Evolutionary conservation across 1,284 basidiomycete species (phyloP).

Genomic region (Cutaneotrichosporon cavernicola): DNA sequence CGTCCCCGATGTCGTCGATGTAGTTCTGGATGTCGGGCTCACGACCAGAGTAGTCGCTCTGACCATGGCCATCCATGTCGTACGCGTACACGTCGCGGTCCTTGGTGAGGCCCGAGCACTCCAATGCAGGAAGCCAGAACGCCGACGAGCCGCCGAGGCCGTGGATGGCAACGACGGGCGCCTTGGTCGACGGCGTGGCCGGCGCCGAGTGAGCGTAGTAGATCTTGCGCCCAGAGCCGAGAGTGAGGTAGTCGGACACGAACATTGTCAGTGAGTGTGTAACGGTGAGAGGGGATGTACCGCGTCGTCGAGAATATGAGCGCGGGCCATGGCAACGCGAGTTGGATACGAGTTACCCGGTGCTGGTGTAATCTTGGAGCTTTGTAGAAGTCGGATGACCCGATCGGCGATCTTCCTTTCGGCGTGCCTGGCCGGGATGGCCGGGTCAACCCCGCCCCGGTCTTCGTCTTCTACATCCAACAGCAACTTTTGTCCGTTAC

Average conservation of each 20-base stretch:
- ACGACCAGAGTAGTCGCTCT: conserved; percentile 27
- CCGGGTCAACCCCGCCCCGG: no score
- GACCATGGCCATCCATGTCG: conserved; percentile 38
- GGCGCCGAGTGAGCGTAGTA: conserved; percentile 21
- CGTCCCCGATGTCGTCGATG: conserved; percentile 28
- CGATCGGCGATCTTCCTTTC: conserved; percentile 2
- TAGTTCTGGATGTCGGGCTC: conserved; percentile 20
- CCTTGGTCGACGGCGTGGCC: conserved; percentile 63
- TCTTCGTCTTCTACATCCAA: no score
- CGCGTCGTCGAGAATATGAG: background rate
- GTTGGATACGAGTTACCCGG: background rate
- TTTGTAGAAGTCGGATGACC: conserved; percentile 1
- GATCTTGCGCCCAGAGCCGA: conserved; percentile 17
- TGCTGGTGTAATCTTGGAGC: background rate
- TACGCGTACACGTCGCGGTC: conserved; percentile 29
- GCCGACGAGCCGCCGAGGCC: conserved; percentile 51
- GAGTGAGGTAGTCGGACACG: conserved; percentile 15
- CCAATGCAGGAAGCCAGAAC: conserved; percentile 31
- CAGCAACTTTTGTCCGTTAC: no score
- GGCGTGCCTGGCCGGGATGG: background rate
- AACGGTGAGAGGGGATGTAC: background rate
- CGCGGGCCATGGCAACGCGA: background rate
- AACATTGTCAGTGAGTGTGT: conserved; percentile 15
- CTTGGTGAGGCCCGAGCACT: conserved; percentile 18
- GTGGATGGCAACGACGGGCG: conserved; percentile 29